Evolutionary conservation across 2,329 filamentous ascomycete genomes (phyloP).

Genomic region (Paradendryphiella salina): DNA sequence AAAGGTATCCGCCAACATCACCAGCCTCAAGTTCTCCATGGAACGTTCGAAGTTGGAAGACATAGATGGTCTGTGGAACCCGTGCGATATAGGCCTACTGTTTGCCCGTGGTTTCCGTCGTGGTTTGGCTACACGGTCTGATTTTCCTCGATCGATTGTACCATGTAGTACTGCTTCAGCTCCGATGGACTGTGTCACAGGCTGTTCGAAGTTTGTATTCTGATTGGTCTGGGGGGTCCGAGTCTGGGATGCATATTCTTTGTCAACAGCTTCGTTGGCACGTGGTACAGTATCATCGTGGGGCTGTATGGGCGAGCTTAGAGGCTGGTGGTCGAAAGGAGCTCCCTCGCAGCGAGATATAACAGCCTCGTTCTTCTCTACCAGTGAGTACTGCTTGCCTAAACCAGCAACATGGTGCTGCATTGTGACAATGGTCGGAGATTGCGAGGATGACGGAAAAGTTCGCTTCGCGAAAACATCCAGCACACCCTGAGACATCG

Average conservation of each 20-base stretch:
- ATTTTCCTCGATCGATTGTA: neutral
- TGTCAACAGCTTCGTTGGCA: neutral
- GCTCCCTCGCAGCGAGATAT: neutral
- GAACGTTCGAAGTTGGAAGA: constrained; percentile 8
- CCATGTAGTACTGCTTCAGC: neutral
- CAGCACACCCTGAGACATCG: neutral
- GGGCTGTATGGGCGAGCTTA: neutral
- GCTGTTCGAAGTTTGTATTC: neutral
- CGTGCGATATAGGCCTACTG: neutral
- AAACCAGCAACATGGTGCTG: neutral
- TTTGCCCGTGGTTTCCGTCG: constrained; percentile 8
- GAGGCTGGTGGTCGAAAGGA: neutral
- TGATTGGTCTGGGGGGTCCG: neutral
- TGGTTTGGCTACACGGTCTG: constrained; percentile 15
- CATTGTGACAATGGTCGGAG: neutral
- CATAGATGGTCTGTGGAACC: neutral
- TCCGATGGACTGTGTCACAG: neutral
- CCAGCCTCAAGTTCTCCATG: constrained; percentile 12
- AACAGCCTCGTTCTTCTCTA: neutral
- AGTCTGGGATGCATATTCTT: neutral
- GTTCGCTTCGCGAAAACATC: neutral
- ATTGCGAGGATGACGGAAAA: neutral
- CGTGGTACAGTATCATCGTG: neutral
- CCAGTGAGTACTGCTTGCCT: neutral
- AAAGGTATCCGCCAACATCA: constrained; percentile 16